Conservation (phyloP, 805 yeast species). For the Candida endomychidarum region DNA sequence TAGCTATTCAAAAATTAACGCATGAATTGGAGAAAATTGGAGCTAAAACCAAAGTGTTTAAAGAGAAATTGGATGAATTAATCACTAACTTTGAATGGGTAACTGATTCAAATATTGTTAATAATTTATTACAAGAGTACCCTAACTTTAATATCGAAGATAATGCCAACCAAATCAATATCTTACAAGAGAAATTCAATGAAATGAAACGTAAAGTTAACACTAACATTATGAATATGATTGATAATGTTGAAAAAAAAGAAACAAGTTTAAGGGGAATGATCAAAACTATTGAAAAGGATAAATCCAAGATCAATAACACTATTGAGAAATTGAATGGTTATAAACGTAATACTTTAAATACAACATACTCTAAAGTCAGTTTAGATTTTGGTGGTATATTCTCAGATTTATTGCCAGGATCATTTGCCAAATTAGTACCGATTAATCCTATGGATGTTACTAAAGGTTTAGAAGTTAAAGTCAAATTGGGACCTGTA, state of each 20-base stretch:
- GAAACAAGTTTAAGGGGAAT: constrained; percentile 72
- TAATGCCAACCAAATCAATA: constrained; percentile 55
- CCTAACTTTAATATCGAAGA: constrained; percentile 64
- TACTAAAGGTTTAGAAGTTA: constrained; percentile 86
- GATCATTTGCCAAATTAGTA: constrained; percentile 84
- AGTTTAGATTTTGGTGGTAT: constrained; percentile 86
- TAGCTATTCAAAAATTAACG: constrained; percentile 52
- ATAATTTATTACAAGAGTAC: constrained; percentile 57
- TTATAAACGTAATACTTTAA: constrained; percentile 78
- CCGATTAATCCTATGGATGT: constrained; percentile 80
- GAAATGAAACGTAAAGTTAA: constrained; percentile 81
- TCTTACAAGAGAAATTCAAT: constrained; percentile 58
- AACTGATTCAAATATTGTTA: constrained; percentile 56
- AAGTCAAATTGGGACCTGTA: constrained; percentile 83
- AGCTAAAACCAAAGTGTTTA: constrained; percentile 34
- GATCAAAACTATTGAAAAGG: constrained; percentile 85
- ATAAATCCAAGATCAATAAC: constrained; percentile 84
- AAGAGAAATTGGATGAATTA: constrained; percentile 43
- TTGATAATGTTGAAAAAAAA: constrained; percentile 87
- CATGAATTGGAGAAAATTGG: constrained; percentile 56
- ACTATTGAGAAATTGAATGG: constrained; percentile 82
- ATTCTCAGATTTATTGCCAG: constrained; percentile 84
- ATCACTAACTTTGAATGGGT: constrained; percentile 72
- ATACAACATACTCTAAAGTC: constrained; percentile 84
- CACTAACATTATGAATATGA: constrained; percentile 83